Evolutionary conservation across 2,329 filamentous ascomycete genomes (phyloP), one percentile per base, ranked within the genome.

Genomic region (Microascus cirrosus): DNA sequence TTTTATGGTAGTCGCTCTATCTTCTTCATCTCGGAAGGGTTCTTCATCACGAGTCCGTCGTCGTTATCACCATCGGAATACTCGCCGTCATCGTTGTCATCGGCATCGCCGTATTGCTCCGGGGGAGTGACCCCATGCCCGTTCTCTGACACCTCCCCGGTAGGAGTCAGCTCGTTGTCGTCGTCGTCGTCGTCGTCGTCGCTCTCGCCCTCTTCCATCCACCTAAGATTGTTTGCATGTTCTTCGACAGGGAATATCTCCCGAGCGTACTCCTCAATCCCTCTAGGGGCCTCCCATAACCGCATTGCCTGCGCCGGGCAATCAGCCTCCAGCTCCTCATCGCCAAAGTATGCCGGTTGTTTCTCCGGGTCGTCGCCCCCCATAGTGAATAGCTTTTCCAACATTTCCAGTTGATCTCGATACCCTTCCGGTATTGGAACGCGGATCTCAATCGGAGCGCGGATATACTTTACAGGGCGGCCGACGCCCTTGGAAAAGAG

Each of bases 171-270:
- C 50, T 57, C 25, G 57, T 59, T 15, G 54, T 70, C 70, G 8
- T 59, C n/a, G 54, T 70, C 70, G 8, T 68, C 70, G 35, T 48
- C 36, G 12, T 42, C 34, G 4, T 58, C 59, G 24, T 68, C 67
- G 18, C 75, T 76, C 45, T 77, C 77, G 12, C 79, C 78, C 4
- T 81, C 78, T 51, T 80, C 68, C 93, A 96, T 97, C 94, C 94
- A 99, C 18, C 87, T 90, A 67, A 94, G 74, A 5, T 93, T 93
- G 69, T 97, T 97, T 35, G 91, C 90, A 64, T 92, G 87, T 73
- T 99, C 94, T 71, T 99, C 94, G 13, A 96, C 80, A 0, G 90
- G 90, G 66, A 97, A 97, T 32, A 95, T 91, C 69, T 97, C 94
- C 54, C 89, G 81, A 1, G 93, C 93, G 69, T 97, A 99, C 71